Conservation (phyloP, 2,329 filamentous ascomycete genomes). For the Intubia oerlemansii region DNA sequence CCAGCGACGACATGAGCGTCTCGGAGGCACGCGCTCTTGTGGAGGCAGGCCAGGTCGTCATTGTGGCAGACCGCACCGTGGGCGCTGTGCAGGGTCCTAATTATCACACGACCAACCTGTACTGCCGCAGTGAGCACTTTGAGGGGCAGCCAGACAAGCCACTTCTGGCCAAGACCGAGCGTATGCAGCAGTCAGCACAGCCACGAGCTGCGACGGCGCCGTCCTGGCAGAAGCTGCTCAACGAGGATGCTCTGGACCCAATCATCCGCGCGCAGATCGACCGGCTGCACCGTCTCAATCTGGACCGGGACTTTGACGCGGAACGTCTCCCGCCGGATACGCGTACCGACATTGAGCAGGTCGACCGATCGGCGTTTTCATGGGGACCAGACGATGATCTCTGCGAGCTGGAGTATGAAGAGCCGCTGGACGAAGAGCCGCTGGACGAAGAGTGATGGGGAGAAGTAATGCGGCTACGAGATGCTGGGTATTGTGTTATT, state of each 20-base stretch:
- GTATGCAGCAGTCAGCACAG: conserved; percentile 20
- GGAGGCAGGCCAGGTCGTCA: conserved; percentile 17
- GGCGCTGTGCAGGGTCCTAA: conserved; percentile 33
- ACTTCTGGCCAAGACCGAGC: conserved; percentile 22
- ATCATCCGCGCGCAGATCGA: no score
- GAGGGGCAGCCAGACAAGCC: conserved; percentile 20
- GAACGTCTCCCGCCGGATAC: not conserved
- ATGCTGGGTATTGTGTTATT: no score
- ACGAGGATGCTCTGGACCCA: no score
- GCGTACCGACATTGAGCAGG: not conserved
- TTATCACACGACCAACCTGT: conserved; percentile 26
- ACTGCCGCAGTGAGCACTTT: conserved; percentile 25
- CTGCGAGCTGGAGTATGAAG: no score
- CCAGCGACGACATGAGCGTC: conserved; percentile 11
- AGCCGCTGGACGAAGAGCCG: no score
- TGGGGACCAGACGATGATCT: no score
- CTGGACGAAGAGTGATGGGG: no score
- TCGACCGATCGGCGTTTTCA: not conserved
- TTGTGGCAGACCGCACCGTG: conserved; percentile 23
- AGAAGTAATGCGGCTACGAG: no score
- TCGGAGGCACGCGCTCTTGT: conserved; percentile 15
- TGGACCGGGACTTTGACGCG: not conserved
- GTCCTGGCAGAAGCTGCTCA: not conserved
- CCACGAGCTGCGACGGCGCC: conserved; percentile 2
- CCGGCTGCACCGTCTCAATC: not conserved